These are phyloP conservation scores for Paraphoma chrysanthemicola DNA, from an alignment of 2,329 filamentous ascomycete genomes.

Conservation along the genomic window DNA sequence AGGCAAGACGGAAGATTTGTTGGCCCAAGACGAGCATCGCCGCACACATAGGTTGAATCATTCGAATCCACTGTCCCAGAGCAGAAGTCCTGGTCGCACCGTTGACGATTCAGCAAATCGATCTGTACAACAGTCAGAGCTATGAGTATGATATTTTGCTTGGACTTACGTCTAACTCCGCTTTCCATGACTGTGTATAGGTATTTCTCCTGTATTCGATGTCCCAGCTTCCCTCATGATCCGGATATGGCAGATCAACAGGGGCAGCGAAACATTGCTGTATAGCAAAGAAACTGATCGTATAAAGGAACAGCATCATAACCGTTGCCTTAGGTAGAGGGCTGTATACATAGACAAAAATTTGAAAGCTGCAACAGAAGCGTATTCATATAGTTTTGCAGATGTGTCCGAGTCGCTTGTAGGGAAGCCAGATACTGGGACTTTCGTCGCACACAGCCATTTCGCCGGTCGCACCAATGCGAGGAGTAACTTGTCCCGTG, in stretches of 20 bases:
- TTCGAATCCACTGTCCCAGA: slow-evolving; percentile 8
- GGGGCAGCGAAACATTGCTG: neutral
- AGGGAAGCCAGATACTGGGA: neutral
- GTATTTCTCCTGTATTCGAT: neutral
- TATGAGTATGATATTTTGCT: neutral
- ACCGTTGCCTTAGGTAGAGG: too few relatives aligned
- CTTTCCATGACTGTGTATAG: neutral
- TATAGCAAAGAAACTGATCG: neutral
- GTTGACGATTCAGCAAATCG: neutral
- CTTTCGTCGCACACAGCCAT: neutral
- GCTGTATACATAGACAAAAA: too few relatives aligned
- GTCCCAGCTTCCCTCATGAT: neutral
- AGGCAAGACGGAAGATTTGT: slow-evolving; percentile 41
- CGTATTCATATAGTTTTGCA: neutral
- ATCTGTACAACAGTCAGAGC: neutral
- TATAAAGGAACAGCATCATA: neutral
- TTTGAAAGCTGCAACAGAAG: neutral
- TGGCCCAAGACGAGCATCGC: slow-evolving; percentile 44
- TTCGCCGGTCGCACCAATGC: neutral
- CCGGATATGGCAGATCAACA: neutral
- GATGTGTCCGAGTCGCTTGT: neutral
- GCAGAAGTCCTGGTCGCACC: slow-evolving; percentile 10
- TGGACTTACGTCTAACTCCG: neutral
- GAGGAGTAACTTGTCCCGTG: neutral
- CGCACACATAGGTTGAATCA: slow-evolving; percentile 13